Evolutionary conservation across 768 basidiomycete genomes (phyloP).

Genomic region (Collybia sp.): DNA sequence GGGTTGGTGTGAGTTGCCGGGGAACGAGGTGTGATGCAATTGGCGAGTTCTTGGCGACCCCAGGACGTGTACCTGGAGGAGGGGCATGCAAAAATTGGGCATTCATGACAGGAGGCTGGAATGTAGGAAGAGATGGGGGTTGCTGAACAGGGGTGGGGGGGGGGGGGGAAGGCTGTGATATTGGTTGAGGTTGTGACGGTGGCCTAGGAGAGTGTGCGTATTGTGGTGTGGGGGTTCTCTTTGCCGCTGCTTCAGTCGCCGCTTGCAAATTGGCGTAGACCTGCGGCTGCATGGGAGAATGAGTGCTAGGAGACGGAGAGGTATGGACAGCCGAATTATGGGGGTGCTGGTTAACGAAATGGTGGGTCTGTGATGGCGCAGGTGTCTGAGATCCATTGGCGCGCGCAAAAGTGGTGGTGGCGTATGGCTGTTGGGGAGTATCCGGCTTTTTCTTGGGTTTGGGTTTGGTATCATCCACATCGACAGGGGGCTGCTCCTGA

Average conservation of each 20-base stretch:
- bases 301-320: constrained; percentile 15
- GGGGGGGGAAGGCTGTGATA: constrained; percentile 9
- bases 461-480: constrained; percentile 22
- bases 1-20: background rate
- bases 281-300: constrained; percentile 30
- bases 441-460: constrained; percentile 15
- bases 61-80: background rate
- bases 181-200: background rate
- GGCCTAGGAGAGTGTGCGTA: constrained; percentile 13
- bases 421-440: constrained; percentile 21
- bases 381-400: constrained; percentile 30
- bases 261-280: constrained; percentile 30
- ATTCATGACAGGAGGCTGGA: constrained; percentile 7
- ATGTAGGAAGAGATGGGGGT: constrained; percentile 13
- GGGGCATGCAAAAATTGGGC: background rate
- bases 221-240: constrained; percentile 29
- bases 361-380: constrained; percentile 22
- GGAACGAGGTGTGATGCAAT: constrained; percentile 2
- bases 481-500: constrained; percentile 26
- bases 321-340: constrained; percentile 10
- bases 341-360: constrained; percentile 29
- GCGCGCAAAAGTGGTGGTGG: constrained; percentile 19
- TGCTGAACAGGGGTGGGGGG: constrained; percentile 1
- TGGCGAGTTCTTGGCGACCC: background rate
- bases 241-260: constrained; percentile 21